Base-by-base conservation (phyloP, 257 asterid genomes). In the Avicennia marina region DNA sequence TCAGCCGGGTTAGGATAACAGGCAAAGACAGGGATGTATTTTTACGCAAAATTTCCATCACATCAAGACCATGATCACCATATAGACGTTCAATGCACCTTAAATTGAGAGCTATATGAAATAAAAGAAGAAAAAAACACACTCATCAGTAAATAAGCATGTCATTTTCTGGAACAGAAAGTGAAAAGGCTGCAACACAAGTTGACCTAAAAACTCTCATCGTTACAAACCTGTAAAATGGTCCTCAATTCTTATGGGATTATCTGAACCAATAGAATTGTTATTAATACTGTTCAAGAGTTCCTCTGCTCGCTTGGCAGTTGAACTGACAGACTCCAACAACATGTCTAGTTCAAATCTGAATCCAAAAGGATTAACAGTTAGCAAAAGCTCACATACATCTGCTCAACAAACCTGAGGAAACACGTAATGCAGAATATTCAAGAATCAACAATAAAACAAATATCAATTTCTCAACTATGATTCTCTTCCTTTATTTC, bases 21-120 rank as follows among this genome's bases (percentile, higher is more conserved):
- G 94, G 94, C 78, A 93, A 75, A 53, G 90, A 78, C 68, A 72
- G 72, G 26, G 95, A 72, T 40, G 94, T 85, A 45, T 78, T 93
- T 81, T 83, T 93, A 20, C 90, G 97, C 77, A 93, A 75, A 54
- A 93, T 82, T 54, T 93, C 99, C 82, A 81, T 70, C 74, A 89
- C 94, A 62, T 93, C 97, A 63, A 93, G 90, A 62, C 99, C 99
- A 84, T 93, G 99, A 69, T 93, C 99, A 44, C 99, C 99, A 72
- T 93, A 93, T 17, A 93, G 75, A 7, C 97, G 95, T 73, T 93
- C 99, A 64, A 86, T 89, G 88, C 96, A 89, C 73, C 99, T 89
- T 64, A 89, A 51, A 76, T 81, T 84, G 65, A 89, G 81, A 66
- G 81, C 99, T 93, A 47, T 45, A 73, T 19, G 49, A 75, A 65